Evolutionary conservation across 768 basidiomycete genomes (phyloP), one percentile per base, ranked within the genome.

Genomic region (Neoboletus magnificus): DNA sequence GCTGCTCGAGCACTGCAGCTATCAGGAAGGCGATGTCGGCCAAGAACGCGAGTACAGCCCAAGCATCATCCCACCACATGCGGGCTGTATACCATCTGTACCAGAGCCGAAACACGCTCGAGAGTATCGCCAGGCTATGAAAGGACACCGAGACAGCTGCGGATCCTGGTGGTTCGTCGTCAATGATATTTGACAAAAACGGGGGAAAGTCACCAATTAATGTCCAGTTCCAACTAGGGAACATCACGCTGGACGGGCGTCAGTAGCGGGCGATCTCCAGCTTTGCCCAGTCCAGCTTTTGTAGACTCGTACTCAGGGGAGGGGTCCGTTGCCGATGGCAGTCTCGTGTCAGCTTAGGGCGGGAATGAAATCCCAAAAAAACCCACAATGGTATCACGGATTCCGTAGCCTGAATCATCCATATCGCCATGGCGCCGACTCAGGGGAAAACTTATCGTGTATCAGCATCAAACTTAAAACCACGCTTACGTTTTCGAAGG

Each of bases 91-190:
- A 41, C 63, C 56, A 65, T 45, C 56, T 48, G 30, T 62, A 70
- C 52, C 57, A 60, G 37, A 66, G 52, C 37, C 67, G 57, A 40
- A 70, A 68, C 30, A 63, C 11, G 12, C 66, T 66, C 2, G 41
- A 54, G n/a, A 58, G 27, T 50, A 70, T 59, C 5, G 68, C 63
- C 15, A 58, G 44, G 5, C 60, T 12, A 25, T 70, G 68, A 40
- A 67, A 61, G 33, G 59, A 58, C 10, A 20, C 47, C 4, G 62
- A 55, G 22, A 58, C 23, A 15, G 43, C 68, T 66, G 39, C 1
- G 22, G 22, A 29, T 13, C 15, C 18, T 9, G 16, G 16, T 8
- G 12, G 52, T 62, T 56, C n/a, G 13, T 52, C 35, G 37, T 50
- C 45, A 49, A 54, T 20, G 15, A 5, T 27, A 40, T 12, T 18